Conservation (phyloP, 1,284 basidiomycete species). For the Ceratobasidium theobromae region DNA sequence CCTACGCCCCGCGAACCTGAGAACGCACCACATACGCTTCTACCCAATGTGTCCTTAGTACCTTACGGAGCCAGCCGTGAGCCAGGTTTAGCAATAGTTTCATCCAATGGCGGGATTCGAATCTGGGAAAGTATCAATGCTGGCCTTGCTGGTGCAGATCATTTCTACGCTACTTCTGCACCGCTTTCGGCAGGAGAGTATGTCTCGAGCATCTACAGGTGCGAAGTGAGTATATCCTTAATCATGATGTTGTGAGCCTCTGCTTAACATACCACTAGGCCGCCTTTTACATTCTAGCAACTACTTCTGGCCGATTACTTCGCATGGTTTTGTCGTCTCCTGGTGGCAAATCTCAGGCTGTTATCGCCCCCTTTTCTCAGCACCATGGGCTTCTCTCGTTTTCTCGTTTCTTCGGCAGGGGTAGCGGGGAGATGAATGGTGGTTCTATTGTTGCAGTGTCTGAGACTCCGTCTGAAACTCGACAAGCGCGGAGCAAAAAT, state of each 20-base stretch:
- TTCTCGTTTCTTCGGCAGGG: slow-evolving; percentile 29
- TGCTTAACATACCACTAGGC: slow-evolving; percentile 45
- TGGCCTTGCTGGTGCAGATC: slow-evolving; percentile 76
- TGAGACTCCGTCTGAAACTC: slow-evolving; percentile 20
- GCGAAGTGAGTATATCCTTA: slow-evolving; percentile 55
- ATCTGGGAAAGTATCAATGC: slow-evolving; percentile 81
- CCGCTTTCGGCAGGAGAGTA: slow-evolving; percentile 58
- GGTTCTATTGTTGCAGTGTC: slow-evolving; percentile 31
- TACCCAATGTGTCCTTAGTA: slow-evolving; percentile 67
- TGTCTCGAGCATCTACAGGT: slow-evolving; percentile 63
- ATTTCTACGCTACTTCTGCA: slow-evolving; percentile 57
- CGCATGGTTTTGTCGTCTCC: slow-evolving; percentile 52
- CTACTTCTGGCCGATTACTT: slow-evolving; percentile 65
- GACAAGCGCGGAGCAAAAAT: slow-evolving; percentile 32
- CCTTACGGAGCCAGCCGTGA: slow-evolving; percentile 68
- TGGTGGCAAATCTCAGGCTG: slow-evolving; percentile 33
- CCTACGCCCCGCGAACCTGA: slow-evolving; percentile 53
- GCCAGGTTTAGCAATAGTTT: slow-evolving; percentile 73
- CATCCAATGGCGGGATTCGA: slow-evolving; percentile 61
- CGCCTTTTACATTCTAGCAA: slow-evolving; percentile 66
- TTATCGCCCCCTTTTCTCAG: slow-evolving; percentile 29
- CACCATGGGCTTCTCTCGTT: slow-evolving; percentile 33
- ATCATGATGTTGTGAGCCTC: not conserved
- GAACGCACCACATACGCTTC: slow-evolving; percentile 46
- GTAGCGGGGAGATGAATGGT: slow-evolving; percentile 1